These are phyloP conservation scores for Populus alba DNA, from an alignment of 345 rosid species.

Conservation along the genomic window DNA sequence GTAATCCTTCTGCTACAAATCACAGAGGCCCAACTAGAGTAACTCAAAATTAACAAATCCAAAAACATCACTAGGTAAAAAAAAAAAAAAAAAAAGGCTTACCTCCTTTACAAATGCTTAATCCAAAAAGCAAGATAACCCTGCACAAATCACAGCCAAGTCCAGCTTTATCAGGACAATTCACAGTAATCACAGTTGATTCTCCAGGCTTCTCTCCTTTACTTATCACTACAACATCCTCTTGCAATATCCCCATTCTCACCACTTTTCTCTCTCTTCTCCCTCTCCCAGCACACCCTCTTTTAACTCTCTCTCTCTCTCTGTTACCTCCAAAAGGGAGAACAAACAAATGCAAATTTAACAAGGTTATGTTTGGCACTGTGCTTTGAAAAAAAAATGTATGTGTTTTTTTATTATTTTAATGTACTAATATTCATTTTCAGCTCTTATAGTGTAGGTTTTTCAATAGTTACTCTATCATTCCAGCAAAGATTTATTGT, in stretches of 20 bases:
- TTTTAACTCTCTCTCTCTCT: neutral
- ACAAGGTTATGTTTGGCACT: too few species aligned
- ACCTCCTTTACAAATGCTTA: slow-evolving; percentile 71
- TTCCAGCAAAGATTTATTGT: neutral
- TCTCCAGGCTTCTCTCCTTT: slow-evolving; percentile 40
- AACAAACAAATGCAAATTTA: too few species aligned
- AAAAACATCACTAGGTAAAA: neutral
- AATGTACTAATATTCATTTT: neutral
- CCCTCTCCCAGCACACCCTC: neutral
- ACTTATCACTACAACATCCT: slow-evolving; percentile 53
- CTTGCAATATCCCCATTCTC: slow-evolving; percentile 50
- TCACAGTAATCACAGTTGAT: slow-evolving; percentile 51
- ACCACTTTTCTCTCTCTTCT: slow-evolving; percentile 8
- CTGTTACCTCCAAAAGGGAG: too few species aligned
- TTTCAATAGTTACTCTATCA: too few species aligned
- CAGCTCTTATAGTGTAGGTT: neutral
- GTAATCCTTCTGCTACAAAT: neutral
- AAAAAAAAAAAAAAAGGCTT: neutral
- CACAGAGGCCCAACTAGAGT: neutral
- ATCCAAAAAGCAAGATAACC: slow-evolving; percentile 50
- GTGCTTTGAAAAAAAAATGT: too few species aligned
- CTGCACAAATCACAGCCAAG: slow-evolving; percentile 71
- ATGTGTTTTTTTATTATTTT: too few species aligned
- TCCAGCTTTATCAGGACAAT: slow-evolving; percentile 71
- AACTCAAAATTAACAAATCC: too few species aligned